Evolutionary conservation across 2,329 filamentous ascomycete genomes (phyloP), one percentile per base, ranked within the genome.

Genomic region (Penicillium capsulatum): DNA sequence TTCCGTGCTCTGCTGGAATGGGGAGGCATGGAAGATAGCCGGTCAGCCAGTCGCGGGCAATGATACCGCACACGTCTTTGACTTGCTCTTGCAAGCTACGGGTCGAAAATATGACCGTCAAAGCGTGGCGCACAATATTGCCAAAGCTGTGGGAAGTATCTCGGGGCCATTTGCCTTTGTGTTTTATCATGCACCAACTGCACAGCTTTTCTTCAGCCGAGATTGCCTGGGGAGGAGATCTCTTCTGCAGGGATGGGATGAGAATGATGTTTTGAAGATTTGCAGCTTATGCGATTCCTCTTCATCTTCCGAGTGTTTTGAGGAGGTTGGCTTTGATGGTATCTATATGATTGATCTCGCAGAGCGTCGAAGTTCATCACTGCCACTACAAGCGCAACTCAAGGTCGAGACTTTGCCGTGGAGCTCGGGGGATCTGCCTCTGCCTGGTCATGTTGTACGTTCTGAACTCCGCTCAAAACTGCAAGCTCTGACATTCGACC

Each of bases 1-100:
- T 3, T 87, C 83, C 1, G 71, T 86, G 1, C 73, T 98, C 2
- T 96, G 91, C 73, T 98, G 92, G 92, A 98, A 98, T 59, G 92
- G 92, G 30, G 92, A 98, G 62, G 91, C 89, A 1, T 98, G 92
- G 92, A 83, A 77, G 41, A 74, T 94, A 34, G 67, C 65, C 7
- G 74, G 73, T 22, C 54, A 74, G 7, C 55, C 63, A 1, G 71
- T 95, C 4, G 44, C 55, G 24, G 85, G 81, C 41, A 96, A 95
- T 59, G 92, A 98, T 65, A 86, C 86, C 3, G 75, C 83, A 54
- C 67, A 70, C 5, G 71, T 97, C 13, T 81, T 91, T 56, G 58
- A 72, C 22, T 57, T 77, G 26, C 71, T 95, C 33, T 56, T 74
- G 14, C 55, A 67, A 41, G 70, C 75, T 53, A 50, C 58, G 20